Conservation (phyloP, 2,329 filamentous ascomycete genomes). For the Orbilia javanica region DNA sequence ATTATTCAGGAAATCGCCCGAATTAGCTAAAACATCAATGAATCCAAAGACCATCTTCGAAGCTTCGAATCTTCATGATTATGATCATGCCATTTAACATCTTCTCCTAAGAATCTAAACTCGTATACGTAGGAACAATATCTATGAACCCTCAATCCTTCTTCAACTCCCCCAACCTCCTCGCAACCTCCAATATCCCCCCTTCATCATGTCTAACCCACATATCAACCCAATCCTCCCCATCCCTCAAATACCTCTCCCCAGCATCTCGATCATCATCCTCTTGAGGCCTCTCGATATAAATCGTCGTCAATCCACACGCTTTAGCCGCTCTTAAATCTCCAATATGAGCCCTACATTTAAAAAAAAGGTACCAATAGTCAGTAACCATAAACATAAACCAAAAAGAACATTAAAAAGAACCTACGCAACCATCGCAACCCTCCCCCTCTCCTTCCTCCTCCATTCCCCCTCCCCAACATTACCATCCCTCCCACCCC, state of each 20-base stretch:
- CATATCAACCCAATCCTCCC: slow-evolving; percentile 75
- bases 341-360: slow-evolving; percentile 34
- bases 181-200: slow-evolving; percentile 70
- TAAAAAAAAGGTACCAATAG: no score
- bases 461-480: slow-evolving; percentile 32
- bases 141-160: neutral
- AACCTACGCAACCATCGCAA: slow-evolving; percentile 79
- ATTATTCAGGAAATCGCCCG: neutral
- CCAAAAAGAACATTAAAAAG: slow-evolving; percentile 70
- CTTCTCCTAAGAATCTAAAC: no score
- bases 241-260: slow-evolving; percentile 69
- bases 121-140: no score
- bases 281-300: slow-evolving; percentile 73
- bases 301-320: slow-evolving; percentile 77
- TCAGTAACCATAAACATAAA: neutral
- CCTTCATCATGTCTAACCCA: slow-evolving; percentile 71
- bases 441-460: slow-evolving; percentile 66
- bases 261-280: slow-evolving; percentile 75
- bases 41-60: no score
- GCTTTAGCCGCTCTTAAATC: slow-evolving; percentile 70
- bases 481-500: neutral
- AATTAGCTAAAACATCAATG: neutral
- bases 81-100: no score
- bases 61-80: no score
- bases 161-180: slow-evolving; percentile 64